Conservation (phyloP, 108 stramenopile species). For the Discostella stelligeroides region DNA sequence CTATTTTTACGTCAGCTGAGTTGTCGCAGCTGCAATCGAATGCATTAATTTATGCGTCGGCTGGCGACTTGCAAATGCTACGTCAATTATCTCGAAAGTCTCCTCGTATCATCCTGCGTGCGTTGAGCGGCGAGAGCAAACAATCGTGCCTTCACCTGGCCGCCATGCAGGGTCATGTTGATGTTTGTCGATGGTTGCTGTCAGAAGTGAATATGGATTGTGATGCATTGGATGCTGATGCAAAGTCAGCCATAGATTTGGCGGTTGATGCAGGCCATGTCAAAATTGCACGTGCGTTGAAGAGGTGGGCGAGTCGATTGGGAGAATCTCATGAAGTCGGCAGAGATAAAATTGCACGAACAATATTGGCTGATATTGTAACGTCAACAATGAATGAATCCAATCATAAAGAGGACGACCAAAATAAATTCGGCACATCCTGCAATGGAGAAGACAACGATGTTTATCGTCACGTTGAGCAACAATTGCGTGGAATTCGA, state of each 20-base stretch:
- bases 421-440: background rate
- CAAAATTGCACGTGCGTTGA: slow-evolving; percentile 19
- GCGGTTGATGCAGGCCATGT: slow-evolving; percentile 21
- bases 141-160: slow-evolving; percentile 69
- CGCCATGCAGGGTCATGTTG: slow-evolving; percentile 50
- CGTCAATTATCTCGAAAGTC: slow-evolving; percentile 50
- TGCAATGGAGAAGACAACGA: slow-evolving; percentile 17
- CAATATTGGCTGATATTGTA: too few relatives aligned
- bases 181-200: slow-evolving; percentile 63
- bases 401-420: background rate
- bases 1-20: slow-evolving; percentile 5
- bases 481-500: slow-evolving; percentile 39
- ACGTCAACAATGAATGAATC: too few relatives aligned
- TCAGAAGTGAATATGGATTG: slow-evolving; percentile 52
- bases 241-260: slow-evolving; percentile 50
- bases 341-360: background rate
- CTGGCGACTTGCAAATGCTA: slow-evolving; percentile 48
- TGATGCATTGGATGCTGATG: slow-evolving; percentile 30
- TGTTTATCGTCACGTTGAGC: slow-evolving; percentile 32
- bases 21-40: slow-evolving; percentile 18
- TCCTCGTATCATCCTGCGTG: slow-evolving; percentile 46
- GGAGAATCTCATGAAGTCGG: background rate
- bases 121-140: slow-evolving; percentile 34
- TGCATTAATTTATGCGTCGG: slow-evolving; percentile 47
- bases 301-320: slow-evolving; percentile 20